Percentiles rank a stretch among this genome's conserved stretches.
phyloP scores from a whole-genome alignment of 208 protist species.

The Herpetomonas tarakana region DNA sequence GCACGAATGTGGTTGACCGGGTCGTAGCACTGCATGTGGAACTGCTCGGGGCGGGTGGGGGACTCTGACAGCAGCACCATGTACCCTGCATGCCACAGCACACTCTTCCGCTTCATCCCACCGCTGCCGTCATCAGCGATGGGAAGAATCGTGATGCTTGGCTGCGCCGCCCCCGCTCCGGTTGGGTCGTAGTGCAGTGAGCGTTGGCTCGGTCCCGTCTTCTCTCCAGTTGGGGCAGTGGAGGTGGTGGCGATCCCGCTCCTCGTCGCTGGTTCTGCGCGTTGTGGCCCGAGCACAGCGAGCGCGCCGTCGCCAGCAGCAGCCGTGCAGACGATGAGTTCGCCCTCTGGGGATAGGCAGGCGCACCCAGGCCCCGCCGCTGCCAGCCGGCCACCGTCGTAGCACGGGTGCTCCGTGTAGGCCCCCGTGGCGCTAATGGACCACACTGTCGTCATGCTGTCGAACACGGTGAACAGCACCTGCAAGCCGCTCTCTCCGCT shows the following conservation, averaged over 20 bases:
- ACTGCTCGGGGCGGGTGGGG: conserved; percentile 33
- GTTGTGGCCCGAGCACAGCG: not conserved
- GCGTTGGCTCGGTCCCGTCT: too few species aligned
- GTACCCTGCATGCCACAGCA: conserved; percentile 84
- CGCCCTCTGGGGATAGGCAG: not conserved
- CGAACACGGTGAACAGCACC: not conserved
- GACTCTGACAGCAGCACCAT: conserved; percentile 79
- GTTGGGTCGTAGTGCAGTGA: not conserved
- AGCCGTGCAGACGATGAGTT: not conserved
- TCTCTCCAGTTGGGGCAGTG: too few species aligned
- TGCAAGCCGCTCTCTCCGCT: not conserved
- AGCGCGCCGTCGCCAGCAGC: not conserved
- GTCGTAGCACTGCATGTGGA: conserved; percentile 87
- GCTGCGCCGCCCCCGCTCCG: too few species aligned
- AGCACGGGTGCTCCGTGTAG: not conserved
- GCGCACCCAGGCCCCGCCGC: not conserved
- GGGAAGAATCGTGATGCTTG: conserved; percentile 52
- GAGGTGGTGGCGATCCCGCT: too few species aligned
- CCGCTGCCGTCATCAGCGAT: conserved; percentile 65
- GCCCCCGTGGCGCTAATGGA: conserved; percentile 1
- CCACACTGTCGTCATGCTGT: not conserved
- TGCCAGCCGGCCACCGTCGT: not conserved
- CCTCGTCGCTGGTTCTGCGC: too few species aligned
- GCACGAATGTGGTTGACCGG: conserved; percentile 88
- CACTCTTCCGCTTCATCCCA: conserved; percentile 37